phyloP scores from a whole-genome alignment of 1,284 basidiomycete species.

The Volvariella volvacea region DNA sequence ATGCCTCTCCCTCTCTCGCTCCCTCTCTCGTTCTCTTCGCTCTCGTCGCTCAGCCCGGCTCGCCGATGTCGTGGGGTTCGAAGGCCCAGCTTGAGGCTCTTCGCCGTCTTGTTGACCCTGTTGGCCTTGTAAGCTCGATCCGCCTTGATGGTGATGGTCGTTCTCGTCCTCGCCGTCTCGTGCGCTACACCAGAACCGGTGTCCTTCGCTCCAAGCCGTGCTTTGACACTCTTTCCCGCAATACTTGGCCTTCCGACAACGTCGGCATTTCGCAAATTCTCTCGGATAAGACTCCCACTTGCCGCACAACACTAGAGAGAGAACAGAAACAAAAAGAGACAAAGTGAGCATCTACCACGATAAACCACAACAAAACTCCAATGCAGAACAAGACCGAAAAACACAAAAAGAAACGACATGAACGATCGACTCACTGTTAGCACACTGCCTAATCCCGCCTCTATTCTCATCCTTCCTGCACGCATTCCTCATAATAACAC shows the following conservation, averaged over 20 bases:
- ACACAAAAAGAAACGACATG: constrained; percentile 6
- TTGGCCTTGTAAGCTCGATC: not conserved
- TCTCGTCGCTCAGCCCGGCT: not conserved
- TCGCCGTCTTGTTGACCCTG: not conserved
- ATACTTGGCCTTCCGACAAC: constrained; percentile 97
- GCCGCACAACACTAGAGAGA: constrained; percentile 77
- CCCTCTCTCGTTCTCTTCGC: not conserved
- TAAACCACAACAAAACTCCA: no score
- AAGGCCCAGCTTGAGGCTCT: not conserved
- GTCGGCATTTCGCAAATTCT: constrained; percentile 95
- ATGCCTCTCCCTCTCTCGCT: no score
- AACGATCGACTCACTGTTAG: constrained; percentile 67
- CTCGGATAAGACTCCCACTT: constrained; percentile 91
- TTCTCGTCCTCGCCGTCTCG: constrained; percentile 64
- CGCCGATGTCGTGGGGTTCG: not conserved
- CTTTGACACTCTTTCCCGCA: constrained; percentile 98
- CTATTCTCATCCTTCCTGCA: constrained; percentile 93
- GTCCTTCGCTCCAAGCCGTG: constrained; percentile 95
- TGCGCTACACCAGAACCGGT: constrained; percentile 84
- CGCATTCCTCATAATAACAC: constrained; percentile 98
- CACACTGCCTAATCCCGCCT: constrained; percentile 95
- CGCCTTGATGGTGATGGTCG: not conserved
- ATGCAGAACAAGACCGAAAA: constrained; percentile 3
- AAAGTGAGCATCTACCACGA: not conserved
- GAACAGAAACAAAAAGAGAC: constrained; percentile 6